These are phyloP conservation scores for Knufia petricola DNA, from an alignment of 2,329 filamentous ascomycete species.

Conservation along the genomic window DNA sequence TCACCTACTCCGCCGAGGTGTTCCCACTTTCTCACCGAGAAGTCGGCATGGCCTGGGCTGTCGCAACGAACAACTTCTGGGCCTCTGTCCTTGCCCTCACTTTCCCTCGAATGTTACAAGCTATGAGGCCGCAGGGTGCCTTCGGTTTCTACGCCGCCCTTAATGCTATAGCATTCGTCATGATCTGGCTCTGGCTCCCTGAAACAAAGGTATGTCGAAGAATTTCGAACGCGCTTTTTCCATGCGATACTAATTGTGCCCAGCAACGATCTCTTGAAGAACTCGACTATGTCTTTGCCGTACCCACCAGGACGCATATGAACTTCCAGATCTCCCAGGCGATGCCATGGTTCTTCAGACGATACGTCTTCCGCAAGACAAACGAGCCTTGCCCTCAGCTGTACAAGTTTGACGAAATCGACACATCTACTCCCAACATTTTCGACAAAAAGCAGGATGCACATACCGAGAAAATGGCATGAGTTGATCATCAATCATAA, in stretches of 20 bases:
- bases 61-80: constrained; percentile 26
- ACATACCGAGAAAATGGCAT: background rate
- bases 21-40: constrained; percentile 40
- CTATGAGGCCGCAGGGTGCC: constrained; percentile 37
- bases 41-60: constrained; percentile 31
- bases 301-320: constrained; percentile 38
- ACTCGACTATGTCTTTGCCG: constrained; percentile 45
- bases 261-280: constrained; percentile 34
- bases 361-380: constrained; percentile 31
- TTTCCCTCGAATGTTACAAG: constrained; percentile 33
- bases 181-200: constrained; percentile 34
- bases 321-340: constrained; percentile 30
- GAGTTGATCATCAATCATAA: background rate
- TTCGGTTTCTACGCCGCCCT: constrained; percentile 48
- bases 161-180: constrained; percentile 38
- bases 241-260: background rate
- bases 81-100: constrained; percentile 34
- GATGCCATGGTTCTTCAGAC: constrained; percentile 39
- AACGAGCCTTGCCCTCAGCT: constrained; percentile 31
- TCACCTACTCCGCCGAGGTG: constrained; percentile 34
- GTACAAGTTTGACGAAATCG: constrained; percentile 38
- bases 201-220: constrained; percentile 23
- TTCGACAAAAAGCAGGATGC: background rate
- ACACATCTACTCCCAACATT: background rate
- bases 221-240: background rate